Base-by-base conservation (phyloP, 73 alveolate species). In the Uronychia binucleata region DNA sequence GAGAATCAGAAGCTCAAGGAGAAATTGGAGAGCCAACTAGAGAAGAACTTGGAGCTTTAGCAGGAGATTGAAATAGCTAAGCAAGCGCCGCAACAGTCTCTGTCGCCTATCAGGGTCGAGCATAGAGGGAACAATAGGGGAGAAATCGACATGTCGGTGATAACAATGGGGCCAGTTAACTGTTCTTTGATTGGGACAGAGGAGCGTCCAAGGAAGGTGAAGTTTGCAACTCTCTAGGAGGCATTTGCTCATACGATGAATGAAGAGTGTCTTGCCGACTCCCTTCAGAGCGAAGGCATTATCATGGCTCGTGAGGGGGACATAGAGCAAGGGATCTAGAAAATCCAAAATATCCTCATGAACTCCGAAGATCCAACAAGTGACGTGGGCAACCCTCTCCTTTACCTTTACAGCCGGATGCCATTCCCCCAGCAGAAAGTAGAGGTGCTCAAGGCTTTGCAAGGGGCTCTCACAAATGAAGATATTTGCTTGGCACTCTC, bases 401-500 rank as follows among this genome's bases (percentile, higher is more conserved):
- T 46, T 5, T 46, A 11, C 67, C 67, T 46, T 46, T 46, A 46
- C 67, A 46, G 19, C 19, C 5, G 19, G 67, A 19, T 46, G n/a
- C 19, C 5, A 19, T 46, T 46, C 67, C 67, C 67, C 19, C 67
- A 5, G 5, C 67, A 77, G 57, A 89, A 84, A 33, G 28, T 77
- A 1, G 77, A 33, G 25, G 29, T 89, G 67, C 34, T 84, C 27
- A 89, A 32, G 34, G 77, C 80, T 26, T 58, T 89, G 59, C 27
- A 31, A 1, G 1, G 30, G 28, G 88, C 95, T 28, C 46, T 89
- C 28, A 86, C 77, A 25, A 89, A 67, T 84, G 95, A 89, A 78
- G 95, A 89, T 84, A 81, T 89, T 0, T 28, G 82, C 0, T 77
- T 84, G 25, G 90, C 95, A 19, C 59, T 89, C 0, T 79, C 89